These are phyloP conservation scores for Plasmodium adleri DNA, from an alignment of 169 alveolate species.

Conservation along the genomic window DNA sequence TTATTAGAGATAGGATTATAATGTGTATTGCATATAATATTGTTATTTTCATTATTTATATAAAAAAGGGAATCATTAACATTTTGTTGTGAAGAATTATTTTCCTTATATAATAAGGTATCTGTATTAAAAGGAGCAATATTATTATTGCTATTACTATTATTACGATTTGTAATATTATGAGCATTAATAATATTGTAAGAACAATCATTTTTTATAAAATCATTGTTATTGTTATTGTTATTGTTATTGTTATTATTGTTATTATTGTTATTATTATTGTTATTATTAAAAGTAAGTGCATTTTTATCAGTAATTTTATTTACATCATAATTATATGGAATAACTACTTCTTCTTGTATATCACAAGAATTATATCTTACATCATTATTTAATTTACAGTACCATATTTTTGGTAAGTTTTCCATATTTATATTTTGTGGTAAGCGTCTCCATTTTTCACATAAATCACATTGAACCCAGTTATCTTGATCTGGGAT, in stretches of 20 bases:
- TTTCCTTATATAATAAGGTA: background rate
- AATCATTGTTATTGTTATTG: background rate
- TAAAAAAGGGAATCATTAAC: background rate
- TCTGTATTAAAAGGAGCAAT: background rate
- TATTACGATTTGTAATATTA: background rate
- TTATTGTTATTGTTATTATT: slow-evolving; percentile 6
- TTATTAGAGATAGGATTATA: background rate
- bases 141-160: background rate
- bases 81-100: background rate
- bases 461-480: slow-evolving; percentile 76
- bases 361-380: slow-evolving; percentile 70
- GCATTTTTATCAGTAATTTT: background rate
- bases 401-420: slow-evolving; percentile 65
- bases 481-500: slow-evolving; percentile 68
- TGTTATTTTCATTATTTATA: background rate
- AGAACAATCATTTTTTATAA: background rate
- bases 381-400: slow-evolving; percentile 36
- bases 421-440: slow-evolving; percentile 39
- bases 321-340: slow-evolving; percentile 12
- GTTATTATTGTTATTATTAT: background rate
- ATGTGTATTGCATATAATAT: background rate
- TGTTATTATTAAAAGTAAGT: background rate
- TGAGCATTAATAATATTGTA: background rate
- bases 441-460: slow-evolving; percentile 72
- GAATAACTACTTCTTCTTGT: slow-evolving; percentile 39